Conservation (phyloP, 352 stramenopile genomes). For the Phytophthora boehmeriae region DNA sequence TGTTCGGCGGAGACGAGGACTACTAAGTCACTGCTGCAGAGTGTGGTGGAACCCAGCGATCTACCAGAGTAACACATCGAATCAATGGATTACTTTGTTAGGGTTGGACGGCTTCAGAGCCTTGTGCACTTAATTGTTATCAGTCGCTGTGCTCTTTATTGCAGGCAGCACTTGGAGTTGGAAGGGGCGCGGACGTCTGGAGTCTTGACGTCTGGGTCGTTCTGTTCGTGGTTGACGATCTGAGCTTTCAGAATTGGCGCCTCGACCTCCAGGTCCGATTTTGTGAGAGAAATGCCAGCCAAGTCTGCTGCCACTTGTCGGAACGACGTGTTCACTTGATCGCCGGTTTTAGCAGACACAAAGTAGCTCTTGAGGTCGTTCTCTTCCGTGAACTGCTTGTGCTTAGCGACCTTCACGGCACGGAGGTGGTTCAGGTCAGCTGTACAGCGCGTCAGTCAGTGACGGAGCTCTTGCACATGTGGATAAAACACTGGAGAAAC, state of each 20-base stretch:
- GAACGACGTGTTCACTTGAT: conserved; percentile 90
- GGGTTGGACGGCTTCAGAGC: conserved; percentile 7
- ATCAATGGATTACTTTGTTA: conserved; percentile 85
- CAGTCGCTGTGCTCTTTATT: conserved; percentile 30
- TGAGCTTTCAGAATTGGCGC: conserved; percentile 88
- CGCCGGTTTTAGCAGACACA: conserved; percentile 94
- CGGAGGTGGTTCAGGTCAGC: conserved; percentile 92
- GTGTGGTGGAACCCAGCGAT: conserved; percentile 6
- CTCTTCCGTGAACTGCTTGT: conserved; percentile 94
- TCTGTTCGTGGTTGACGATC: conserved; percentile 93
- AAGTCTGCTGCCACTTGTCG: conserved; percentile 86
- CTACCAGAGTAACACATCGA: conserved; percentile 61
- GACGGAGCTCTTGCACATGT: too few species aligned
- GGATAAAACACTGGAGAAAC: conserved; percentile 8
- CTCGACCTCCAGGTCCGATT: conserved; percentile 87
- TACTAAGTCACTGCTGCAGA: conserved; percentile 64
- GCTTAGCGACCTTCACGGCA: conserved; percentile 86
- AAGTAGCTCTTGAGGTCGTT: conserved; percentile 93
- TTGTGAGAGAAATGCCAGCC: conserved; percentile 80
- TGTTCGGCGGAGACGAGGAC: conserved; percentile 88
- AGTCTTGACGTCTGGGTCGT: conserved; percentile 90
- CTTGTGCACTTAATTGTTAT: too few species aligned
- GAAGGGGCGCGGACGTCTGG: conserved; percentile 58
- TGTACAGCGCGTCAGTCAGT: too few species aligned
- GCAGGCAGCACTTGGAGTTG: conserved; percentile 59